Evolutionary conservation across 2,329 filamentous ascomycete genomes (phyloP), one percentile per base, ranked within the genome.

Genomic region (Fusarium ambrosium): DNA sequence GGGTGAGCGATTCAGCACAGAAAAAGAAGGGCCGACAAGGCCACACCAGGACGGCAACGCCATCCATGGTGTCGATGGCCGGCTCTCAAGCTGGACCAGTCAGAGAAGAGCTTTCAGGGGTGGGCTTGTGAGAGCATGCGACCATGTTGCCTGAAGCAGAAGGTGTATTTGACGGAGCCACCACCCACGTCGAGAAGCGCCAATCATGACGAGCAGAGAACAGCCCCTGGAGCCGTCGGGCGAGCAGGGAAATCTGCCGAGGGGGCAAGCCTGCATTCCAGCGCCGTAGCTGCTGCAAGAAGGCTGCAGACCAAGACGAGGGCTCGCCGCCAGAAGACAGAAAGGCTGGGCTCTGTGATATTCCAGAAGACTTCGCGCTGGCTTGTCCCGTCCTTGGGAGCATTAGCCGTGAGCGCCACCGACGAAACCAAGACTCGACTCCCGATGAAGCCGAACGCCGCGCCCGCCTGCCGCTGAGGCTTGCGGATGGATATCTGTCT

Each of bases 91-190:
- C 36, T 74, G 64, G 73, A 71, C 79, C 79, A 81, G 72, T 80
- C 73, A 81, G 75, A 62, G 73, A 62, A 63, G 64, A 71, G 73
- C 16, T 41, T 72, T 62, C 79, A 77, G 75, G 73, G 75, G 76
- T 72, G 70, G 77, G 76, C 74, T 76, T 79, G 76, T 75, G 77
- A 74, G 79, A 78, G 77, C 77, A 82, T 81, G 78, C 80, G 77
- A 82, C 81, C 77, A 76, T 77, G 66, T 70, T 72, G 71, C 81
- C 81, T 75, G 74, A 82, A 82, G 73, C 66, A 83, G 81, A 83
- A 83, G 81, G 81, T 83, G 79, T 75, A 79, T 78, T 79, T 73
- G 68, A 68, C 71, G 74, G 76, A 79, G 77, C 77, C 80, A 81
- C 80, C 79, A 78, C 74, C 74, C 73, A 73, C 74, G 70, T 74